Evolutionary conservation across 352 stramenopile species (phyloP).

Genomic region (Pythium myriotylum): DNA sequence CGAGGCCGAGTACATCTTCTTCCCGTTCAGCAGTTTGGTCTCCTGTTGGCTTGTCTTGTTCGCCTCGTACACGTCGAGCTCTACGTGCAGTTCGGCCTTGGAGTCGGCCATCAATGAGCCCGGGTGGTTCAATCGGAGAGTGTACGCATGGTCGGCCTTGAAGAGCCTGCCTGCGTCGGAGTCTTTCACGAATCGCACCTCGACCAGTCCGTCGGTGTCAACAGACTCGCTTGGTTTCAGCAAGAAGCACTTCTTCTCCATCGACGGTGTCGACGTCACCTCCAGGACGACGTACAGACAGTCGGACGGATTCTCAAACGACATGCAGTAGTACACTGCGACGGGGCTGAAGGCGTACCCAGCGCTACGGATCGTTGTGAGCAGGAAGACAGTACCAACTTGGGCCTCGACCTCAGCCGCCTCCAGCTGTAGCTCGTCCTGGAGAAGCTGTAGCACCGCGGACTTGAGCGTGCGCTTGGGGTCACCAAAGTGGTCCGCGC

Average conservation of each 20-base stretch:
- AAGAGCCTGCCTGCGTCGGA: conserved; percentile 2
- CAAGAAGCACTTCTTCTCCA: conserved; percentile 18
- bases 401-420: neutral
- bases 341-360: conserved; percentile 16
- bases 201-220: neutral
- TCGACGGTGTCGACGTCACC: conserved; percentile 6
- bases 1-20: conserved; percentile 10
- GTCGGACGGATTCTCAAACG: conserved; percentile 2
- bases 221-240: neutral
- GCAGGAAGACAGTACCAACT: conserved; percentile 10
- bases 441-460: conserved; percentile 9
- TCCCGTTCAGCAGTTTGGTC: neutral
- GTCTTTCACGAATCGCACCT: conserved; percentile 10
- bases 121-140: conserved; percentile 11
- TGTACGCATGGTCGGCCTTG: conserved; percentile 10
- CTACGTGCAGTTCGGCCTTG: neutral
- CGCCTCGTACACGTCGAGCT: conserved; percentile 5
- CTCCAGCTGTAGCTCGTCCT: conserved; percentile 3
- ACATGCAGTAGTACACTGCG: conserved; percentile 19
- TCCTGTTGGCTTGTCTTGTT: neutral
- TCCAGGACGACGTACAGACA: conserved; percentile 15
- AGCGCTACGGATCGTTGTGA: conserved; percentile 6
- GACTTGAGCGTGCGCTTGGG: conserved; percentile 13
- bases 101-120: neutral
- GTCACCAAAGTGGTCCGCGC: conserved; percentile 12